A percentile compares a stretch with the other conserved stretches of the same genome.
These are phyloP conservation scores for Knufia fluminis DNA, from an alignment of 2,329 filamentous ascomycete species.

Conservation along the genomic window DNA sequence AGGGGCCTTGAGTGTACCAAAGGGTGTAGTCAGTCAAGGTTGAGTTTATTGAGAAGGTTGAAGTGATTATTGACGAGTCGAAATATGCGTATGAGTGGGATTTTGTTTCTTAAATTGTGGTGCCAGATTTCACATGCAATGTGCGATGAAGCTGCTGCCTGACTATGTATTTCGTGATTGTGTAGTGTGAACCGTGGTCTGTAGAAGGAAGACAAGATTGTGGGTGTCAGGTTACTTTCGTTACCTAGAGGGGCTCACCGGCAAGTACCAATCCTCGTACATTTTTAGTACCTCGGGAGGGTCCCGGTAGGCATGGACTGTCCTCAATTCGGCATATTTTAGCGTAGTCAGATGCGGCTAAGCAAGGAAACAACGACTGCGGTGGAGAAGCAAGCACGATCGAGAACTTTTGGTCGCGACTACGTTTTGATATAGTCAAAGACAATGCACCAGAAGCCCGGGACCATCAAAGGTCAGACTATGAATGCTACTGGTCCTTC, in stretches of 20 bases:
- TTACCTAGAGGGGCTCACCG: background rate
- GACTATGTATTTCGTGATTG: too few species aligned
- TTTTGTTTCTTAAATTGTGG: too few species aligned
- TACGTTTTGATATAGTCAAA: background rate
- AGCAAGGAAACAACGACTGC: background rate
- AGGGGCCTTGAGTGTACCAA: too few species aligned
- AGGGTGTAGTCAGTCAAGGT: too few species aligned
- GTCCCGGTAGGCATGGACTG: background rate
- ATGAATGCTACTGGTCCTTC: slow-evolving; percentile 8
- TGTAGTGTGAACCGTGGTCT: too few species aligned
- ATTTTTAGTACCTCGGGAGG: background rate
- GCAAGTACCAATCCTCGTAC: background rate
- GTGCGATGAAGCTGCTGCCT: too few species aligned
- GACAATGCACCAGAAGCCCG: background rate
- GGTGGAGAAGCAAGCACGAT: background rate
- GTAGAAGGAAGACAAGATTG: too few species aligned
- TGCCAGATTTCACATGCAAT: too few species aligned
- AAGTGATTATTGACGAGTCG: too few species aligned
- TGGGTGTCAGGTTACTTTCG: too few species aligned
- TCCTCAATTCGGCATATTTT: background rate
- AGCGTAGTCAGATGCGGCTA: background rate
- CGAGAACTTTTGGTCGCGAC: background rate
- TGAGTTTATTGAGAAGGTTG: too few species aligned
- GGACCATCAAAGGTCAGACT: slow-evolving; percentile 6
- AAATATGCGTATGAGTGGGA: too few species aligned